Base-by-base conservation (phyloP, 2,329 filamentous ascomycete species). In the Epicoccum nigrum region DNA sequence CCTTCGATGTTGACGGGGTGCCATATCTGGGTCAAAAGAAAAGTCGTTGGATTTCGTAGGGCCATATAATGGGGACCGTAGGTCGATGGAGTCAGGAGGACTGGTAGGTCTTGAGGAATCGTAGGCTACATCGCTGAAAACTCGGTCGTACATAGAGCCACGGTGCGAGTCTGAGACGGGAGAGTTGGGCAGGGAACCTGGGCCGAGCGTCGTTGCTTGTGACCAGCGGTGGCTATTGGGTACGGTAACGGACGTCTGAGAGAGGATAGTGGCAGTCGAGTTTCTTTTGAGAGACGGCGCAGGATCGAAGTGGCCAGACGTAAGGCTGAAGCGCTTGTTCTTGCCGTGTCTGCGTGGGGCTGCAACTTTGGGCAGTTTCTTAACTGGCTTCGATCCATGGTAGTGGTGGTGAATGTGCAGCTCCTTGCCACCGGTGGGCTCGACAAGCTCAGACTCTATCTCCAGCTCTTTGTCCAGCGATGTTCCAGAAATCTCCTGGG, bases 381-480 rank as follows among this genome's bases (percentile, higher is more conserved):
- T 61, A 56, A 40, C 49, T 3, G 55, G 65, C 23, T 76, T 70
- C 19, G 51, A 45, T 9, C 87, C 83, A 60, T 97, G 92, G 68
- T 96, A 96, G 69, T 97, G 93, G 65, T 97, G 92, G 67, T 97
- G 93, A 37, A 97, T 89, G 64, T 97, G 93, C 12, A 97, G 77
- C 64, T 94, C 90, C 45, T 69, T 69, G 15, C 71, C 68, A 32
- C 62, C 47, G 4, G 59, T 19, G 31, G 60, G 55, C 16, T 74
- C 72, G 7, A 45, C 15, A 4, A 45, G 25, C 23, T 63, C 63
- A 19, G 58, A 48, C 20, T 82, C 83, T 19, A 95, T 80, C n/a
- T 82, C 83, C 17, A 95, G 80, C 71, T 97, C 92, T 33, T 89
- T 84, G 51, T 86, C 82, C 43, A 97, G 75, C 1, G 84, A 88